Evolutionary conservation across 805 yeast genomes (phyloP).

Genomic region (Nakazawaea laoshanensis): DNA sequence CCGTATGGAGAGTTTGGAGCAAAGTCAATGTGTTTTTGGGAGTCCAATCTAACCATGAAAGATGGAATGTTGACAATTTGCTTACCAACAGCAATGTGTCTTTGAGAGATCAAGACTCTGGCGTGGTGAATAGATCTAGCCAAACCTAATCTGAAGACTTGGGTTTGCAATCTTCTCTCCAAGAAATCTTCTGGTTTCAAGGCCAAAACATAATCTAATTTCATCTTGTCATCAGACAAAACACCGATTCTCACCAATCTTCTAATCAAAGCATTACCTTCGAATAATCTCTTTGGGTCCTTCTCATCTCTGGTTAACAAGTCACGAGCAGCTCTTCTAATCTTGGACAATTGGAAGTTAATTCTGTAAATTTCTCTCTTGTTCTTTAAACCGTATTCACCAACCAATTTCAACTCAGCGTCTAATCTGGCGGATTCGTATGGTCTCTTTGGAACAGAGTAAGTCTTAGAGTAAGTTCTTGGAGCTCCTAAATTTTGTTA

Average conservation of each 20-base stretch:
- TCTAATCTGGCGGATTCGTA: constrained; percentile 99
- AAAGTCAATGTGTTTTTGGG: constrained; percentile 99
- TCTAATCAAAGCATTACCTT: constrained; percentile 99
- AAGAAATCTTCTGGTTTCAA: constrained; percentile 97
- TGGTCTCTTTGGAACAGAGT: constrained; percentile 99
- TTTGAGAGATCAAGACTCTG: constrained; percentile 95
- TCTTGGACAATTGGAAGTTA: constrained; percentile 98
- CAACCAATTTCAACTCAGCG: constrained; percentile 98
- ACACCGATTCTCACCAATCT: constrained; percentile 99
- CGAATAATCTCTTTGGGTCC: constrained; percentile 99
- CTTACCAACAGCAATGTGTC: constrained; percentile 99
- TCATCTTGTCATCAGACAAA: constrained; percentile 98
- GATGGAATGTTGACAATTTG: constrained; percentile 98
- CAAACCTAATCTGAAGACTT: constrained; percentile 98
- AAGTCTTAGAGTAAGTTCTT: constrained; percentile 98
- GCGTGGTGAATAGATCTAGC: constrained; percentile 99
- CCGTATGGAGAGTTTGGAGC: constrained; percentile 99
- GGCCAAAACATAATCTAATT: constrained; percentile 99
- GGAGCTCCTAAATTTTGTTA: constrained; percentile 68
- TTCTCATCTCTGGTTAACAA: constrained; percentile 99
- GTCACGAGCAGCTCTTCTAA: constrained; percentile 99
- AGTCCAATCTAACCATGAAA: constrained; percentile 99
- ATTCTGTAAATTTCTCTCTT: constrained; percentile 99
- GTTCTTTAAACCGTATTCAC: constrained; percentile 99
- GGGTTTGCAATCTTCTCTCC: constrained; percentile 99